Evolutionary conservation across 768 basidiomycete species (phyloP).

Genomic region (Tylopilus plumbeoviolaceoides): DNA sequence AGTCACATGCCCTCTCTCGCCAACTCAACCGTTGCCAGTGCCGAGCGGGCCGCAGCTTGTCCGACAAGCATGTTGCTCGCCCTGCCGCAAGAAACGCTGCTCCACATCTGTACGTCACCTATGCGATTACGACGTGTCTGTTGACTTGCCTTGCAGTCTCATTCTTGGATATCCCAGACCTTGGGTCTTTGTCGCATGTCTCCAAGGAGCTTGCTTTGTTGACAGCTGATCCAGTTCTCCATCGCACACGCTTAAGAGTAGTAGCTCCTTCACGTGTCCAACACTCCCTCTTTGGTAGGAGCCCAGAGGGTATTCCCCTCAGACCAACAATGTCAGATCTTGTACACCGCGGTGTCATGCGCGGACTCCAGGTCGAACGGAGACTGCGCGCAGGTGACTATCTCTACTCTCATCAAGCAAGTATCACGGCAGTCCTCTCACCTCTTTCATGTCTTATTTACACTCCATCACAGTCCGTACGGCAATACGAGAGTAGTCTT

Average conservation of each 20-base stretch:
- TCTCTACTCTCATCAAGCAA: slow-evolving; percentile 57
- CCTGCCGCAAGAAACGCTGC: slow-evolving; percentile 53
- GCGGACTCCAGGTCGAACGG: slow-evolving; percentile 61
- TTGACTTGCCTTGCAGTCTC: slow-evolving; percentile 42
- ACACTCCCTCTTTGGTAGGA: slow-evolving; percentile 59
- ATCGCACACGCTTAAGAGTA: slow-evolving; percentile 55
- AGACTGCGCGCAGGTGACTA: slow-evolving; percentile 65
- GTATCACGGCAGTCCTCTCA: slow-evolving; percentile 3
- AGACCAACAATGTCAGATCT: slow-evolving; percentile 66
- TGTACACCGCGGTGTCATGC: slow-evolving; percentile 66
- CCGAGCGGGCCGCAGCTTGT: no score
- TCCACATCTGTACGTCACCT: slow-evolving; percentile 52
- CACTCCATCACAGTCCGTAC: slow-evolving; percentile 46
- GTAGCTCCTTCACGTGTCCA: slow-evolving; percentile 64
- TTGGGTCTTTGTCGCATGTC: slow-evolving; percentile 48
- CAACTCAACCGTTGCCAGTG: not conserved
- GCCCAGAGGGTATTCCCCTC: slow-evolving; percentile 50
- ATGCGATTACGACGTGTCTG: not conserved
- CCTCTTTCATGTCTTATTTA: slow-evolving; percentile 2
- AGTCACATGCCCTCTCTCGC: slow-evolving; percentile 2
- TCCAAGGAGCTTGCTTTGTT: slow-evolving; percentile 46
- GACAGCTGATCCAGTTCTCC: slow-evolving; percentile 60
- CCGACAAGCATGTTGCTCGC: slow-evolving; percentile 21
- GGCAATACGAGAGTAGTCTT: slow-evolving; percentile 60
- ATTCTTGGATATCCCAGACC: slow-evolving; percentile 71